Evolutionary conservation across 1,284 basidiomycete genomes (phyloP).

Genomic region (Microbotryum saponariae): DNA sequence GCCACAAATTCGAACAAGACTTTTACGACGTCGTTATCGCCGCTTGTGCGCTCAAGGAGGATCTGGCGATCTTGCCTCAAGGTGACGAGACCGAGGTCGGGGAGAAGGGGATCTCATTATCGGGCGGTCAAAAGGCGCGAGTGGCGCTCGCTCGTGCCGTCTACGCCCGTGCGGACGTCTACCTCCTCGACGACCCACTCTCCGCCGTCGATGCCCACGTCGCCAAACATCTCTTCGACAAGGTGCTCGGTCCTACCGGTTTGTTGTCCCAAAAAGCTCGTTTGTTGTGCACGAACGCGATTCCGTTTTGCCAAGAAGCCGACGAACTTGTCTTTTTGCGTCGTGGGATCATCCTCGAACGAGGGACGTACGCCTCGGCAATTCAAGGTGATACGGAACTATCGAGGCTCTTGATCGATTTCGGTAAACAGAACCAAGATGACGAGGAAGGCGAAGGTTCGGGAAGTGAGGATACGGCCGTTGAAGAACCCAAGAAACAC

Average conservation of each 20-base stretch:
- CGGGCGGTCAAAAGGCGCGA: constrained; percentile 62
- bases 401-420: constrained; percentile 60
- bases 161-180: constrained; percentile 64
- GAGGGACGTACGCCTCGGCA: constrained; percentile 42
- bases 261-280: constrained; percentile 77
- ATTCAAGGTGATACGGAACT: constrained; percentile 64
- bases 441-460: constrained; percentile 26
- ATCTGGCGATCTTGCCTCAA: constrained; percentile 63
- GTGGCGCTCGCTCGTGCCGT: constrained; percentile 75
- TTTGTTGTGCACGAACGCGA: constrained; percentile 80
- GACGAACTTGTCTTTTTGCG: constrained; percentile 74
- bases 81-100: constrained; percentile 70
- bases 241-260: constrained; percentile 82
- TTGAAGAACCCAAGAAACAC: constrained; percentile 32
- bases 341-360: constrained; percentile 74
- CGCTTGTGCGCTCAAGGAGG: constrained; percentile 79
- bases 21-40: constrained; percentile 41
- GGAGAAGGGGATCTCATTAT: constrained; percentile 54
- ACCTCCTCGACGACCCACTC: constrained; percentile 54
- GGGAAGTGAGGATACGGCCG: constrained; percentile 46
- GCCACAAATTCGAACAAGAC: constrained; percentile 70
- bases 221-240: constrained; percentile 57
- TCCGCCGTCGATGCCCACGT: constrained; percentile 63
- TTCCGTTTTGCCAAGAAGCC: constrained; percentile 72
- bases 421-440: constrained; percentile 45